A percentile compares a stretch with the other conserved stretches of the same genome.
These are phyloP conservation scores for Rosa multiflora DNA, from an alignment of 306 rosid species.

Conservation along the genomic window DNA sequence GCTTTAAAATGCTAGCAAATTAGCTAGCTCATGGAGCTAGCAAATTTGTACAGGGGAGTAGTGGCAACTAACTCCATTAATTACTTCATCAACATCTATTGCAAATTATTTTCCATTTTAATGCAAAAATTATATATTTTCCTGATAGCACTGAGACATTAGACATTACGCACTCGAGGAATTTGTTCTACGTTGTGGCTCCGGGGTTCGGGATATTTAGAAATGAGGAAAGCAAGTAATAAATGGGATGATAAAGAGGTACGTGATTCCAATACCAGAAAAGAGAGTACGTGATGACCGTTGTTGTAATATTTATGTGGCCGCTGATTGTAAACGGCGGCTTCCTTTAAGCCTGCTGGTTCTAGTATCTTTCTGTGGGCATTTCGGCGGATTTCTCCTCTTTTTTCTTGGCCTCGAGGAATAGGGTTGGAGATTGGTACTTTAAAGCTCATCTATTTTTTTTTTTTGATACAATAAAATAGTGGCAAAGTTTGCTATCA, in stretches of 20 bases:
- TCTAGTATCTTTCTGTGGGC: not conserved
- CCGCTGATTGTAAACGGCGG: not conserved
- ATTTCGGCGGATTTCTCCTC: not conserved
- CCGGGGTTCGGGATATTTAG: not conserved
- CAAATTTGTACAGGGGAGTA: not conserved
- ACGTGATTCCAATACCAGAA: not conserved
- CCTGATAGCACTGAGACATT: not conserved
- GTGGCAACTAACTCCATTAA: constrained; percentile 1
- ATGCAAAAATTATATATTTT: too few species aligned
- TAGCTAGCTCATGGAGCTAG: not conserved
- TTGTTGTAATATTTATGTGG: not conserved
- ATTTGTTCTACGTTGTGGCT: not conserved
- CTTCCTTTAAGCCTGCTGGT: not conserved
- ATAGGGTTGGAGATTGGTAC: not conserved
- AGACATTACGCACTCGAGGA: not conserved
- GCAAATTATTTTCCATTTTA: not conserved
- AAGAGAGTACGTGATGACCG: not conserved
- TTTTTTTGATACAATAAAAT: too few species aligned
- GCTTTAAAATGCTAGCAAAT: not conserved
- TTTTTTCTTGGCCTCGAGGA: not conserved
- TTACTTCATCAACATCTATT: not conserved
- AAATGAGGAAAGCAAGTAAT: not conserved
- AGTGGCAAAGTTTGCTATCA: too few species aligned
- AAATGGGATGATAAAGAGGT: not conserved
- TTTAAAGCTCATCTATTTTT: not conserved